These are phyloP conservation scores for Gastrolobium villosum DNA, from an alignment of 306 rosid species.

Conservation along the genomic window DNA sequence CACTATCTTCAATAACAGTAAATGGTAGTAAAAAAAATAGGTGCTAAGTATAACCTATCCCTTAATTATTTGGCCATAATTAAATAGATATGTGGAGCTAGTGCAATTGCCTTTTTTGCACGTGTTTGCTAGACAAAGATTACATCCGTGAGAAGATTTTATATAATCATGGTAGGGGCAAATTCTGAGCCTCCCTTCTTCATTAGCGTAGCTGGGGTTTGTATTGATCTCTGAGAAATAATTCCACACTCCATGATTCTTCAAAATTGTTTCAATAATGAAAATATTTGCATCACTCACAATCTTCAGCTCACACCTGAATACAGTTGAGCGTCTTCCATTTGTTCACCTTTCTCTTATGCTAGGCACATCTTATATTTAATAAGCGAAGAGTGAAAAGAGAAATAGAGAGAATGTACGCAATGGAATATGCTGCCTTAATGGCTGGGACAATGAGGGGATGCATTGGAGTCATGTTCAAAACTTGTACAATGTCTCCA, in stretches of 20 bases:
- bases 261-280: conserved; percentile 69
- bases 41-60: no score
- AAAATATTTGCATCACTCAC: conserved; percentile 74
- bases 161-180: conserved; percentile 72
- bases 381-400: not conserved
- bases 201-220: conserved; percentile 66
- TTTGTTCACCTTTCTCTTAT: not conserved
- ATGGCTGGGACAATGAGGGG: conserved; percentile 65
- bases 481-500: conserved; percentile 55
- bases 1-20: no score
- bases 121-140: conserved; percentile 78
- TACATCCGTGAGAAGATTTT: conserved; percentile 69
- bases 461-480: conserved; percentile 62
- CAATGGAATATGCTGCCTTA: conserved; percentile 62
- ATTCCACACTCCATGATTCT: conserved; percentile 60
- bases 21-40: no score
- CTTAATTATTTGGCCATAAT: not conserved
- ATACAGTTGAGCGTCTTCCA: conserved; percentile 18
- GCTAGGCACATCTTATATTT: not conserved
- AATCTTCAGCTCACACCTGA: conserved; percentile 75
- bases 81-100: not conserved
- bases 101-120: conserved; percentile 72
- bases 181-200: conserved; percentile 64
- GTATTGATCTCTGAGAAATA: conserved; percentile 66
- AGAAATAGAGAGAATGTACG: conserved; percentile 47